Evolutionary conservation across 1,284 basidiomycete species (phyloP).

Genomic region (Kalmanozyma brasiliensis): DNA sequence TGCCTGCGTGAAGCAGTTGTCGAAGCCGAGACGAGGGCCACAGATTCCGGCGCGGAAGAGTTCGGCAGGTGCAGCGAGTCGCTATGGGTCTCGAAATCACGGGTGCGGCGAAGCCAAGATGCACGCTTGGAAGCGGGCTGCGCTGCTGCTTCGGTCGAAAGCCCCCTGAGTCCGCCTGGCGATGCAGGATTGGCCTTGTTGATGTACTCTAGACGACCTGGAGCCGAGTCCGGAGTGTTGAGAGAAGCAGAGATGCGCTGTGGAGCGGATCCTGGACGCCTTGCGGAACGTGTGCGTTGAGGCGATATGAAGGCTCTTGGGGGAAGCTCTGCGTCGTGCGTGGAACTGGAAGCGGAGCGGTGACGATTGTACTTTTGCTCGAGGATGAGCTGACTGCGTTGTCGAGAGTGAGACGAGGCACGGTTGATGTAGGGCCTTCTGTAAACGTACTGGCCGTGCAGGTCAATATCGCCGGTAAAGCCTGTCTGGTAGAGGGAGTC

Average conservation of each 20-base stretch:
- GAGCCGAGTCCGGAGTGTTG: conserved; percentile 22
- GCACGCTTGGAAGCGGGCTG: conserved; percentile 42
- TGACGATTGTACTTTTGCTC: conserved; percentile 40
- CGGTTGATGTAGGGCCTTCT: conserved; percentile 37
- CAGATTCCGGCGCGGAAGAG: conserved; percentile 13
- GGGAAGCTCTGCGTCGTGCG: not conserved
- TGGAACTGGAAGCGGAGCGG: conserved; percentile 12
- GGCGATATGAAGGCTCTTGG: not conserved
- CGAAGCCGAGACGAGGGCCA: conserved; percentile 9
- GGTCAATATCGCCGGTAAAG: conserved; percentile 29
- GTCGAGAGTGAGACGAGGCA: conserved; percentile 22
- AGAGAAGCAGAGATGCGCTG: conserved; percentile 9
- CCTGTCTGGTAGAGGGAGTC: conserved; percentile 18
- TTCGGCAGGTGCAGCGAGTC: conserved; percentile 25
- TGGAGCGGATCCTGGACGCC: conserved; percentile 33
- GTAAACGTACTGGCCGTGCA: conserved; percentile 21
- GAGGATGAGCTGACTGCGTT: conserved; percentile 46
- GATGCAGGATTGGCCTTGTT: conserved; percentile 2
- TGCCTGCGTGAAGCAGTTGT: conserved; percentile 33
- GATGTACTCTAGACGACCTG: conserved; percentile 4
- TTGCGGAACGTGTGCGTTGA: conserved; percentile 9
- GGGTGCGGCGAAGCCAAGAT: conserved; percentile 33
- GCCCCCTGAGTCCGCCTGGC: conserved; percentile 27
- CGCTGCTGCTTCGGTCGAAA: conserved; percentile 38
- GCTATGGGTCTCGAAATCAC: conserved; percentile 30